A percentile compares a stretch with the other conserved stretches of the same genome.
These are phyloP conservation scores for Saccharomycopsis selenospora DNA, from an alignment of 805 yeast genomes.

Conservation along the genomic window DNA sequence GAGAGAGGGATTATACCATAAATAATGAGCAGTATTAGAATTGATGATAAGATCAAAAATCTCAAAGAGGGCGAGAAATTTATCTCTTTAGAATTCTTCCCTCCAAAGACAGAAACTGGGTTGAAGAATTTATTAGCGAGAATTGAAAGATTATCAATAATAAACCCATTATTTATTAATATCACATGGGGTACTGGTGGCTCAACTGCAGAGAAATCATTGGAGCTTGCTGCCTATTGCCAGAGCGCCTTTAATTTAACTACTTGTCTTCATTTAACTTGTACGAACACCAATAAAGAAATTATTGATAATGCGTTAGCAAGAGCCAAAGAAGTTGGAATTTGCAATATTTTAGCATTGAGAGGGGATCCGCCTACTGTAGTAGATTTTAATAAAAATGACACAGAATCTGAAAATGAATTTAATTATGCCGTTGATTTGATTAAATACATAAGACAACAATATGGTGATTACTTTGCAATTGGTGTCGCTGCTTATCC, in stretches of 20 bases:
- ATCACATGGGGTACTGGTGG: slow-evolving; percentile 99
- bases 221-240: slow-evolving; percentile 74
- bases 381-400: neutral
- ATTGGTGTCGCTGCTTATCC: slow-evolving; percentile 97
- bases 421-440: slow-evolving; percentile 81
- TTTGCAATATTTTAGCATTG: slow-evolving; percentile 81
- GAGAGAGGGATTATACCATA: too few relatives aligned
- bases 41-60: slow-evolving; percentile 43
- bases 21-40: too few relatives aligned
- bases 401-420: slow-evolving; percentile 49
- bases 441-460: slow-evolving; percentile 63
- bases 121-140: slow-evolving; percentile 78
- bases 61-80: slow-evolving; percentile 49
- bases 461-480: slow-evolving; percentile 76
- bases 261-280: slow-evolving; percentile 89
- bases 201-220: slow-evolving; percentile 76
- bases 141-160: slow-evolving; percentile 77
- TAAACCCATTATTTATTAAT: slow-evolving; percentile 85
- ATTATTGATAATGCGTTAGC: slow-evolving; percentile 74
- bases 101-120: slow-evolving; percentile 92
- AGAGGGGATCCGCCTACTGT: slow-evolving; percentile 84
- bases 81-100: slow-evolving; percentile 91
- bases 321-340: slow-evolving; percentile 68
- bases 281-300: slow-evolving; percentile 80
- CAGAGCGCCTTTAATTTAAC: slow-evolving; percentile 73